phyloP scores from a whole-genome alignment of 176 grass and related monocot species.

The Aegilops sharonensis region DNA sequence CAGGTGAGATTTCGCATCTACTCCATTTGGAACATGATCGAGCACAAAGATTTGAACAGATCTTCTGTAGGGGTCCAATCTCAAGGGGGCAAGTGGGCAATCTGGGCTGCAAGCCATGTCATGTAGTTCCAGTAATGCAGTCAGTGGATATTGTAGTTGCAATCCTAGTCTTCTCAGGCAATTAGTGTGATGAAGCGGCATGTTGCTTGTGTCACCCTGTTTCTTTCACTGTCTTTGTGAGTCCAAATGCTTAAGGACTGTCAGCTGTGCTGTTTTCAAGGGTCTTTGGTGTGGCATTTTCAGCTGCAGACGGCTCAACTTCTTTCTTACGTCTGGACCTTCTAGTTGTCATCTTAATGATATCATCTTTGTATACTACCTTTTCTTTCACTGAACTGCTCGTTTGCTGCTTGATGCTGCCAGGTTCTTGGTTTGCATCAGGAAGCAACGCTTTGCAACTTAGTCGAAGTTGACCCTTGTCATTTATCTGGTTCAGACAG shows the following conservation, averaged over 20 bases:
- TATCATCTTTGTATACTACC: slow-evolving; percentile 35
- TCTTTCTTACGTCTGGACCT: slow-evolving; percentile 53
- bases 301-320: slow-evolving; percentile 27
- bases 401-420: slow-evolving; percentile 39
- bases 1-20: too few species aligned
- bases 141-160: neutral
- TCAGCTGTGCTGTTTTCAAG: slow-evolving; percentile 24
- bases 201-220: slow-evolving; percentile 5
- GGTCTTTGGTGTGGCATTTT: slow-evolving; percentile 27
- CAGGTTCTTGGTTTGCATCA: slow-evolving; percentile 52
- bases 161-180: neutral
- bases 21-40: neutral
- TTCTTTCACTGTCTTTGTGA: slow-evolving; percentile 27
- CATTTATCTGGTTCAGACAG: slow-evolving; percentile 66
- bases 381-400: slow-evolving; percentile 58
- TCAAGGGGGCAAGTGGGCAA: neutral
- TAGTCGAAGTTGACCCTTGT: slow-evolving; percentile 91
- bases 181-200: neutral
- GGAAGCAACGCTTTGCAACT: slow-evolving; percentile 83
- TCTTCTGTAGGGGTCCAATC: neutral
- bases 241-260: slow-evolving; percentile 27
- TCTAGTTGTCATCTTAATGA: slow-evolving; percentile 41
- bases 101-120: neutral
- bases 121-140: neutral
- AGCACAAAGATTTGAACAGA: slow-evolving; percentile 5